Conservation (phyloP, 208 protist genomes). For the Acanthamoeba lenticulata region DNA sequence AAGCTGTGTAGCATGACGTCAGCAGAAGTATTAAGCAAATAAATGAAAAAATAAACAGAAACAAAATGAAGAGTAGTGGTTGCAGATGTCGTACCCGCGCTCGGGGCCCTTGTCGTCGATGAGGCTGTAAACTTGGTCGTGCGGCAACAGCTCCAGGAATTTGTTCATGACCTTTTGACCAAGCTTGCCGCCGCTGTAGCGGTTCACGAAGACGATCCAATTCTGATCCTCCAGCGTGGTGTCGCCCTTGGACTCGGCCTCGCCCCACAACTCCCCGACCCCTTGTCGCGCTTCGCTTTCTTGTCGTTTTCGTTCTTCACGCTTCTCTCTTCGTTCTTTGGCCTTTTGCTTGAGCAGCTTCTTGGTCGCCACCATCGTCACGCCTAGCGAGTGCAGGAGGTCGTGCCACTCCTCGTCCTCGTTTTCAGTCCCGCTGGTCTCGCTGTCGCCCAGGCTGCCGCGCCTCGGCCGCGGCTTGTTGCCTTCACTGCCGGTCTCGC, state of each 20-base stretch:
- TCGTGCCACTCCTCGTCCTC: conserved; percentile 28
- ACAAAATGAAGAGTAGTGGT: neutral
- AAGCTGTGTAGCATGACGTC: no score
- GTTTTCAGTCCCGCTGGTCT: neutral
- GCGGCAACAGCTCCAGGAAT: conserved; percentile 76
- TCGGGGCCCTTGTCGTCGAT: conserved; percentile 71
- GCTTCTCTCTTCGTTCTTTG: neutral
- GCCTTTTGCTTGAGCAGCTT: neutral
- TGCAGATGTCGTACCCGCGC: neutral
- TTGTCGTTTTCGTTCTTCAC: neutral
- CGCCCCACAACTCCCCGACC: neutral
- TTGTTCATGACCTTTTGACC: conserved; percentile 73
- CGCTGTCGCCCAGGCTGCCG: neutral
- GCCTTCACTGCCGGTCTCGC: neutral
- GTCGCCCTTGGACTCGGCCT: no score
- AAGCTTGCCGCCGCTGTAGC: conserved; percentile 82
- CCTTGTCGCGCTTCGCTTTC: neutral
- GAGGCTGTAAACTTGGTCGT: conserved; percentile 75
- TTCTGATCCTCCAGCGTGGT: neutral
- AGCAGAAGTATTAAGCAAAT: neutral
- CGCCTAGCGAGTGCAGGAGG: neutral
- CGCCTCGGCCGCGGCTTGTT: neutral
- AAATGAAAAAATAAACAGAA: neutral
- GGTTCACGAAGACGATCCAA: conserved; percentile 82
- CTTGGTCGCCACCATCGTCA: conserved; percentile 30